Percentiles rank a stretch among this genome's conserved stretches.
phyloP scores from a whole-genome alignment of 805 yeast genomes.

The Pichia membranifaciens region DNA sequence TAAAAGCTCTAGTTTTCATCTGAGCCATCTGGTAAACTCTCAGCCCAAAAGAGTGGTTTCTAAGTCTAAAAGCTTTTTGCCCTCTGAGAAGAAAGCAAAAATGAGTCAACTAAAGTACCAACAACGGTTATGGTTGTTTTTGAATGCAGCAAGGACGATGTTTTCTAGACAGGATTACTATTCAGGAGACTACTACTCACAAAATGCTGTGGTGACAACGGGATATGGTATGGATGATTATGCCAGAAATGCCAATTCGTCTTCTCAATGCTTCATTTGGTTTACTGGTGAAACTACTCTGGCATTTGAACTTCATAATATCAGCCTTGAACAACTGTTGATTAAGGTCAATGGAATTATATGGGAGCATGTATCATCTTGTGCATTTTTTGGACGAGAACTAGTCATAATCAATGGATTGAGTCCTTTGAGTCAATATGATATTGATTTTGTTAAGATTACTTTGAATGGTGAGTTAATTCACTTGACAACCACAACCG shows the following conservation, averaged over 20 bases:
- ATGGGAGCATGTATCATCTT: conserved; percentile 62
- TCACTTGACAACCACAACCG: conserved; percentile 29
- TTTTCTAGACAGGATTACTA: conserved; percentile 39
- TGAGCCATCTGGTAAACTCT: not conserved
- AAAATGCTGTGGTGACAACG: conserved; percentile 34
- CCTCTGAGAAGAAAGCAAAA: conserved; percentile 23
- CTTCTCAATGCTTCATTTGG: conserved; percentile 37
- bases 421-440: conserved; percentile 60
- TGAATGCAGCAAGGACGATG: conserved; percentile 48
- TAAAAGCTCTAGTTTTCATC: not conserved
- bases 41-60: not conserved
- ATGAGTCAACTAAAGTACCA: conserved; percentile 19
- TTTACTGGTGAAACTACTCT: conserved; percentile 48
- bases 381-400: conserved; percentile 41
- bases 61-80: not conserved
- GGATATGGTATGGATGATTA: conserved; percentile 24
- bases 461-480: conserved; percentile 26
- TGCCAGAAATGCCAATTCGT: conserved; percentile 11
- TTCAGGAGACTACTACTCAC: conserved; percentile 34
- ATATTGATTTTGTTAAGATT: conserved; percentile 41
- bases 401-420: conserved; percentile 58
- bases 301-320: conserved; percentile 44
- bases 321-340: conserved; percentile 36
- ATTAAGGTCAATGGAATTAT: conserved; percentile 58
- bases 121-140: conserved; percentile 51